These are phyloP conservation scores for Neurospora sp. DNA, from an alignment of 495 filamentous ascomycete species.

Conservation along the genomic window DNA sequence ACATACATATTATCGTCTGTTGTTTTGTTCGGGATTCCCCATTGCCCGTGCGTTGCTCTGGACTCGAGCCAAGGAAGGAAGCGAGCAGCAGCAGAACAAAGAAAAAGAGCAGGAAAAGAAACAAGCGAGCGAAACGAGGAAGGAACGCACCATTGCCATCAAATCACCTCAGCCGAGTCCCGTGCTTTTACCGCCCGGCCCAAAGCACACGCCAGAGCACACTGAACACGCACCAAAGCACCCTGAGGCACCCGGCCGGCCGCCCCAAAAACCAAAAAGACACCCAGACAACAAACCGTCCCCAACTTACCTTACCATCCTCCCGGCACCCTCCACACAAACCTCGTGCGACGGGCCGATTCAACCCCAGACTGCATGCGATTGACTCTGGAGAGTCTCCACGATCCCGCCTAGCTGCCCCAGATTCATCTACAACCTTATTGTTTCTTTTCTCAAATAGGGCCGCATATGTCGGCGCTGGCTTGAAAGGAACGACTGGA, in stretches of 20 bases:
- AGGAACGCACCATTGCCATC: background rate
- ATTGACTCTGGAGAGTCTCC: conserved; percentile 24
- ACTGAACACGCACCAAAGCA: background rate
- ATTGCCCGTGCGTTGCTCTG: background rate
- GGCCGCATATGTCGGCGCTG: conserved; percentile 18
- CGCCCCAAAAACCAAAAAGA: background rate
- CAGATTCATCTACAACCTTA: conserved; percentile 8
- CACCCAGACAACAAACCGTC: background rate
- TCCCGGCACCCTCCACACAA: conserved; percentile 8
- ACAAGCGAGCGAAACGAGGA: background rate
- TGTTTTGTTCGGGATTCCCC: background rate
- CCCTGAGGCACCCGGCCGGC: background rate
- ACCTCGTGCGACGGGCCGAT: conserved; percentile 22
- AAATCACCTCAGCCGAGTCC: background rate
- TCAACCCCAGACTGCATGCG: conserved; percentile 18
- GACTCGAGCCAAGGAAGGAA: background rate
- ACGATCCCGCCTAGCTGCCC: conserved; percentile 17
- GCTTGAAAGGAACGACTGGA: background rate
- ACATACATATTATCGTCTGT: background rate
- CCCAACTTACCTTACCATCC: conserved; percentile 1
- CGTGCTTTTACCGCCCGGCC: background rate
- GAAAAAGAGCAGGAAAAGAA: background rate
- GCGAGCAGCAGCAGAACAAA: background rate
- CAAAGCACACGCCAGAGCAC: background rate
- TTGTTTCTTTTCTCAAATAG: conserved; percentile 11